Base-by-base conservation (phyloP, 441 rosid species). In the Dalechampia spathulata region DNA sequence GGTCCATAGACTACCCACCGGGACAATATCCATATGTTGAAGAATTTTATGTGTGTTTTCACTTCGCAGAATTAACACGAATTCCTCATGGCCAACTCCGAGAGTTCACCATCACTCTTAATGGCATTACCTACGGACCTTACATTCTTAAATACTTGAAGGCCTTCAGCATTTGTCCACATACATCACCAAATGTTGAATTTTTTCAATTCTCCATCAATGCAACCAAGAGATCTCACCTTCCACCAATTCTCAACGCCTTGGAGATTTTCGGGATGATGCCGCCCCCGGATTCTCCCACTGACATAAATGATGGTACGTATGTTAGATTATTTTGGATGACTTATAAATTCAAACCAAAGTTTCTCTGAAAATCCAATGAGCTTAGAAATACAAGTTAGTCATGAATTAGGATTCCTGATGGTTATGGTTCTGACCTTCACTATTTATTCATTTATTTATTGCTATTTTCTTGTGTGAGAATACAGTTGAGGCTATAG, bases 201-300 rank as follows among this genome's bases (percentile, higher is more conserved):
- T 0, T 0, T 20, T 0, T 59, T 55, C n/a, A 1, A 5, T 14
- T 63, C 44, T 22, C 40, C 21, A 23, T 69, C 8, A 19, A 51
- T 54, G 38, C 64, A 7, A 63, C 65, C 7, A 17, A 1, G 1
- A 41, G 38, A 9, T 58, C 61, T 55, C 28, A 53, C 9, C 64
- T 54, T n/a, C 73, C 76, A 21, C 72, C 76, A 0, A 51, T 75
- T 16, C 69, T 75, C 9, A 75, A 62, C 25, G 76, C 67, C 14
- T 0, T 68, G 0, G 76, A 75, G 43, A 0, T 59, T 20, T 49
- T 21, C 36, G 2, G 0, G 0, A 22, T 38, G 0, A 0, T 7
- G 12, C 25, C 49, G 13, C 15, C 8, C 11, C 34, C 60, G 8
- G 6, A 14, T 19, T 51, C 37, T 12, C 58, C 60, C 4, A 67